Conservation (phyloP, 495 filamentous ascomycete genomes). For the Lindgomyces ingoldianus region DNA sequence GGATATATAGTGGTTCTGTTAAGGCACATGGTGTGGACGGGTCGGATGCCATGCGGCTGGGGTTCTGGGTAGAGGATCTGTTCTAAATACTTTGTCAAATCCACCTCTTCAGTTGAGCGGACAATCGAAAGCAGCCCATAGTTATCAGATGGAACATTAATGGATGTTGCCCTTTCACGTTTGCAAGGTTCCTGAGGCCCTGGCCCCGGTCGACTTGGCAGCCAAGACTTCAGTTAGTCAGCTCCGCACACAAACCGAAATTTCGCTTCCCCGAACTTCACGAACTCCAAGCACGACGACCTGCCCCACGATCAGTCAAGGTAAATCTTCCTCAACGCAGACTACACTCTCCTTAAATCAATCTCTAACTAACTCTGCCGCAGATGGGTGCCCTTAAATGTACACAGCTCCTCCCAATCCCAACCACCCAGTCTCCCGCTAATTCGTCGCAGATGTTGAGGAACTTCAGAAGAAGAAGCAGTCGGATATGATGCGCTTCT, state of each 20-base stretch:
- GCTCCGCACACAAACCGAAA: slow-evolving; percentile 18
- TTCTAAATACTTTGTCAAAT: too few relatives aligned
- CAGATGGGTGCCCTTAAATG: slow-evolving; percentile 47
- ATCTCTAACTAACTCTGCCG: slow-evolving; percentile 32
- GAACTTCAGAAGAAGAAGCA: slow-evolving; percentile 99
- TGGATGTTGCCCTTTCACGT: too few relatives aligned
- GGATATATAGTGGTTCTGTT: not conserved
- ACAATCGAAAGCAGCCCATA: not conserved
- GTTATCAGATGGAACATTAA: not conserved
- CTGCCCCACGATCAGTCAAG: slow-evolving; percentile 48
- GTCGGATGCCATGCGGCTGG: too few relatives aligned
- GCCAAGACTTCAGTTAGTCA: slow-evolving; percentile 27
- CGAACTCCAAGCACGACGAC: slow-evolving; percentile 48
- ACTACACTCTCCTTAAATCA: not conserved
- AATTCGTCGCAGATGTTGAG: slow-evolving; percentile 68
- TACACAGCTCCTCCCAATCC: not conserved
- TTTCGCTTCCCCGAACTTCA: slow-evolving; percentile 43
- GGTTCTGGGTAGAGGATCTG: not conserved
- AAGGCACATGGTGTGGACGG: too few relatives aligned
- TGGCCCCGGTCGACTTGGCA: too few relatives aligned
- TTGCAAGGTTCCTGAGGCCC: too few relatives aligned
- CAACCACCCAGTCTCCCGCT: not conserved
- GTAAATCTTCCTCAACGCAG: slow-evolving; percentile 5
- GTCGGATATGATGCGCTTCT: slow-evolving; percentile 97
- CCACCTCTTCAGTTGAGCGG: not conserved